phyloP scores from a whole-genome alignment of 345 rosid species.

The Pistacia atlantica region DNA sequence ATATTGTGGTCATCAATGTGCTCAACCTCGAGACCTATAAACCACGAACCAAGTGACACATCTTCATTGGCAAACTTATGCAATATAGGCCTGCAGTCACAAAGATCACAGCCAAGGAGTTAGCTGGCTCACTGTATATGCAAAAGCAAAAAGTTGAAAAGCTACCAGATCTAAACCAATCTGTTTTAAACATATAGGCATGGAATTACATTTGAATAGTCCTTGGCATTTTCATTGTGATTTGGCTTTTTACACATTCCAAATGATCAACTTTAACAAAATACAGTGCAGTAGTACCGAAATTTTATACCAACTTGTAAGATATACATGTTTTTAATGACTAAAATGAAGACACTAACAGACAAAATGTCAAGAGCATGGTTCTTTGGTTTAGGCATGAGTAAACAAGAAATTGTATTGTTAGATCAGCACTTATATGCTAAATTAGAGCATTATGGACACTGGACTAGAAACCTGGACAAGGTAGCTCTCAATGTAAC shows the following conservation, averaged over 20 bases:
- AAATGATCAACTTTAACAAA: neutral
- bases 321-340: neutral
- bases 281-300: neutral
- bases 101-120: slow-evolving; percentile 18
- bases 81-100: slow-evolving; percentile 71
- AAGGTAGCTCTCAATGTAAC: slow-evolving; percentile 3
- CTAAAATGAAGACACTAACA: neutral
- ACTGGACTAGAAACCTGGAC: neutral
- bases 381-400: neutral
- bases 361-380: neutral
- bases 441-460: neutral
- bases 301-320: neutral
- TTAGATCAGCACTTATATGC: neutral
- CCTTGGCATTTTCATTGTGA: slow-evolving; percentile 1
- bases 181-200: neutral
- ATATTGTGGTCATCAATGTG: slow-evolving; percentile 84
- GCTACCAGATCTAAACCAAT: slow-evolving; percentile 6
- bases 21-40: slow-evolving; percentile 96
- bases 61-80: slow-evolving; percentile 97
- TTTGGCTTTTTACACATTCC: neutral
- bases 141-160: neutral
- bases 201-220: neutral
- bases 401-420: neutral
- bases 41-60: slow-evolving; percentile 94
- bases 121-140: neutral